Evolutionary conservation across 306 rosid genomes (phyloP).

Genomic region (Cajanus cajan): DNA sequence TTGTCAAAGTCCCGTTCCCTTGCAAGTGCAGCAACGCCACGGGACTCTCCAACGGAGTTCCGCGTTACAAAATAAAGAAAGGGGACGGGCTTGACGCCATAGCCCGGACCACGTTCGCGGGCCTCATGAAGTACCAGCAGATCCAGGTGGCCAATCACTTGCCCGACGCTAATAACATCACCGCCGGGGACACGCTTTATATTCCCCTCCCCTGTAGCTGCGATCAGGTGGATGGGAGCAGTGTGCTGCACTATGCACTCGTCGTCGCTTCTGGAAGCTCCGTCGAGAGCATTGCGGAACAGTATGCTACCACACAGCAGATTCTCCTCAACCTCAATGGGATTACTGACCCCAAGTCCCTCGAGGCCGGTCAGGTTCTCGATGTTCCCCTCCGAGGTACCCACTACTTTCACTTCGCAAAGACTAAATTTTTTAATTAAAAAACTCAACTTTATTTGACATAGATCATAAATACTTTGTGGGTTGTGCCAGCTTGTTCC

Average conservation of each 20-base stretch:
- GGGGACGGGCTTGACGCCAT: slow-evolving; percentile 49
- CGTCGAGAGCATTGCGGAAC: slow-evolving; percentile 40
- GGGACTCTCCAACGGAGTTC: slow-evolving; percentile 48
- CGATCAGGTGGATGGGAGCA: slow-evolving; percentile 48
- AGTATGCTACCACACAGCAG: slow-evolving; percentile 41
- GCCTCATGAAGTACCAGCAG: slow-evolving; percentile 39
- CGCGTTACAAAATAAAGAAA: slow-evolving; percentile 42
- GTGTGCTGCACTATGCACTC: slow-evolving; percentile 69
- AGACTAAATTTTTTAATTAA: too few species aligned
- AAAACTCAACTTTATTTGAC: too few species aligned
- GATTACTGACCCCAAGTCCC: slow-evolving; percentile 34
- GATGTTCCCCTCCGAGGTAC: slow-evolving; percentile 86
- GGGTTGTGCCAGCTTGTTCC: slow-evolving; percentile 55
- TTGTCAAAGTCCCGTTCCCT: slow-evolving; percentile 54
- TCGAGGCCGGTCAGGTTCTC: slow-evolving; percentile 54
- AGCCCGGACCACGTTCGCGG: slow-evolving; percentile 43
- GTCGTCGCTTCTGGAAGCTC: slow-evolving; percentile 8
- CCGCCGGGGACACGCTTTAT: slow-evolving; percentile 38
- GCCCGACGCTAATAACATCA: slow-evolving; percentile 10
- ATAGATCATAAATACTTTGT: too few species aligned
- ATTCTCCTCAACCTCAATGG: slow-evolving; percentile 51
- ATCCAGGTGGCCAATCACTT: slow-evolving; percentile 43
- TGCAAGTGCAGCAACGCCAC: slow-evolving; percentile 54
- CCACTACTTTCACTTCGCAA: neutral
- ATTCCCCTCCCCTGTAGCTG: slow-evolving; percentile 94